Conservation (phyloP, 768 basidiomycete genomes). For the Nidularia pulvinata region DNA sequence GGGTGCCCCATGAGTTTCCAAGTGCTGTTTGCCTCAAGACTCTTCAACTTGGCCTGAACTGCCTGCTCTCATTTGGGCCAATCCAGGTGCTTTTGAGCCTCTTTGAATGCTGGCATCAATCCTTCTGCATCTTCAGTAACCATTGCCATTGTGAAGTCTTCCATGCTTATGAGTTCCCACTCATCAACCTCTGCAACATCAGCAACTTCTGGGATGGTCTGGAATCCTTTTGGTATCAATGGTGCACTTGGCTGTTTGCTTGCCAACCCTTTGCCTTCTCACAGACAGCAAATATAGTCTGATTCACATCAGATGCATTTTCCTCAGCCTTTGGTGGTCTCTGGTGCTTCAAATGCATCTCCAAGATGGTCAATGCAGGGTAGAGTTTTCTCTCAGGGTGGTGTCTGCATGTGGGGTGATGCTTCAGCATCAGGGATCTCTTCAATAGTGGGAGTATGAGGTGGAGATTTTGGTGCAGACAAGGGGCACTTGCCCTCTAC, state of each 20-base stretch:
- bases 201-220: not conserved
- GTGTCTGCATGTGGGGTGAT: not conserved
- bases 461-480: not conserved
- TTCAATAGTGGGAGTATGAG: not conserved
- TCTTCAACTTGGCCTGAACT: constrained; percentile 8
- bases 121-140: constrained; percentile 2
- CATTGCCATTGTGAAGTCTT: constrained; percentile 6
- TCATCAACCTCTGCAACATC: constrained; percentile 1
- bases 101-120: constrained; percentile 5
- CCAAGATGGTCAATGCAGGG: not conserved
- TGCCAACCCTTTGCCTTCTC: not conserved
- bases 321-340: no score
- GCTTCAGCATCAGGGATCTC: not conserved
- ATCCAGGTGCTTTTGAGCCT: constrained; percentile 7
- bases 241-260: constrained; percentile 2
- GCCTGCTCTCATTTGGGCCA: constrained; percentile 16
- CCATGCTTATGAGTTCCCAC: constrained; percentile 1
- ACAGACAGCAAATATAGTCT: constrained; percentile 1
- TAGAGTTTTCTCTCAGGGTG: not conserved
- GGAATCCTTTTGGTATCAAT: constrained; percentile 1
- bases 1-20: constrained; percentile 4
- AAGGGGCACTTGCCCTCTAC: not conserved
- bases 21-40: constrained; percentile 6
- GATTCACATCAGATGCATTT: constrained; percentile 1
- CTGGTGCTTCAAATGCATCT: no score